Evolutionary conservation across 371 early-diverging fungal genomes (phyloP).

Genomic region (Syncephalis plumigaleata): DNA sequence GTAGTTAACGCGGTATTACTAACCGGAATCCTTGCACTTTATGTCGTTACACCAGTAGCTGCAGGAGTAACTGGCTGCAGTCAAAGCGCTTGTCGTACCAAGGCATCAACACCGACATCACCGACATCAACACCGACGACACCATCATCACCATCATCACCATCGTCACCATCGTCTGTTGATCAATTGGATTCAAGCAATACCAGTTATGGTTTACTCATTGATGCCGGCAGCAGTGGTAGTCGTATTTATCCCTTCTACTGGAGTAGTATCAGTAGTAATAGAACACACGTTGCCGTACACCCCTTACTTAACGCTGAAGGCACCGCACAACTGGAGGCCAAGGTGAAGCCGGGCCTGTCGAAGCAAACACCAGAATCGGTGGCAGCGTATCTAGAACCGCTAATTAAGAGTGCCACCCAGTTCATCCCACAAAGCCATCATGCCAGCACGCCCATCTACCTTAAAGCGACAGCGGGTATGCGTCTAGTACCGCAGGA

Average conservation of each 20-base stretch:
- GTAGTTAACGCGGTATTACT: too few species aligned
- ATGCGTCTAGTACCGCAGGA: conserved; percentile 57
- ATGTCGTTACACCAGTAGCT: too few species aligned
- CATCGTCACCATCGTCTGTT: too few species aligned
- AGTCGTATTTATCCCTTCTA: conserved; percentile 4
- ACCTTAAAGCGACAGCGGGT: conserved; percentile 86
- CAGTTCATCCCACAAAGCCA: conserved; percentile 40
- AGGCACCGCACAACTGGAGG: not conserved
- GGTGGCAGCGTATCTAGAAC: conserved; percentile 36
- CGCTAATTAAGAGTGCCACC: conserved; percentile 59
- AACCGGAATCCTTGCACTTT: too few species aligned
- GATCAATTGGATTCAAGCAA: too few species aligned
- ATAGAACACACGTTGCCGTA: conserved; percentile 1
- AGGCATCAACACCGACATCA: too few species aligned
- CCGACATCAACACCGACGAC: too few species aligned
- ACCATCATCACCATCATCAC: too few species aligned
- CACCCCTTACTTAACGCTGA: not conserved
- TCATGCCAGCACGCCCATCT: conserved; percentile 56
- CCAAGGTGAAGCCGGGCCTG: conserved; percentile 1
- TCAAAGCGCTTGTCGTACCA: too few species aligned
- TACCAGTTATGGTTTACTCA: conserved; percentile 4
- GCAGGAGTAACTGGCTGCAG: too few species aligned
- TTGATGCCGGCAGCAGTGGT: conserved; percentile 6
- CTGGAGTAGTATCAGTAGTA: not conserved
- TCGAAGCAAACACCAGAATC: conserved; percentile 13